Evolutionary conservation across 495 filamentous ascomycete genomes (phyloP).

Genomic region (Neurospora sp.): DNA sequence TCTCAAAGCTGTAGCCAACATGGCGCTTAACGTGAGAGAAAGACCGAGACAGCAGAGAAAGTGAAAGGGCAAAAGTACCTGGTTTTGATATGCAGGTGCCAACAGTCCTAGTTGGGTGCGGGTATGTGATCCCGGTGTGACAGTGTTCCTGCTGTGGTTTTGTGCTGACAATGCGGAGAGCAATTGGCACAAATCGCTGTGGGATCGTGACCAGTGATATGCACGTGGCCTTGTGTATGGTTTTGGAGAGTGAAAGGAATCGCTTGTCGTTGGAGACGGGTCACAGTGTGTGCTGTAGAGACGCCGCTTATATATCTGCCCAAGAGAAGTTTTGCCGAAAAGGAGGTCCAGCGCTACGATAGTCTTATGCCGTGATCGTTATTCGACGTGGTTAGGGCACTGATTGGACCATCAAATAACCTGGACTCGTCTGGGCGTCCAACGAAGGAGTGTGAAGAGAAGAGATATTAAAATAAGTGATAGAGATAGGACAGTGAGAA

Average conservation of each 20-base stretch:
- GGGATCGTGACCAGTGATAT: not conserved
- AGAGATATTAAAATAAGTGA: constrained; percentile 9
- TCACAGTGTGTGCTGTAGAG: not conserved
- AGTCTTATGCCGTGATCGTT: not conserved
- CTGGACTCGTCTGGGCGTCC: not conserved
- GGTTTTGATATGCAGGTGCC: not conserved
- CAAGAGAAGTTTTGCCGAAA: not conserved
- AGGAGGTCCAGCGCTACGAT: not conserved
- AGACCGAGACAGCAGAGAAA: not conserved
- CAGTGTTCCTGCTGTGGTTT: not conserved
- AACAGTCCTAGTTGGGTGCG: not conserved
- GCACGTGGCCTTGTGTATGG: not conserved
- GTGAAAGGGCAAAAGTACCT: not conserved
- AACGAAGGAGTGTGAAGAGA: constrained; percentile 1
- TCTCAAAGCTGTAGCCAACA: not conserved
- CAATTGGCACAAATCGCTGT: not conserved
- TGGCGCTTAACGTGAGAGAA: not conserved
- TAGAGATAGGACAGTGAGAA: constrained; percentile 28
- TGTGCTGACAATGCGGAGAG: not conserved
- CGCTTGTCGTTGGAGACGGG: not conserved
- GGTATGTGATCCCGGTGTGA: not conserved
- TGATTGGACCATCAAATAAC: not conserved
- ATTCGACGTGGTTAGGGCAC: not conserved
- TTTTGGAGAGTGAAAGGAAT: not conserved
- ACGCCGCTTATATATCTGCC: not conserved